These are phyloP conservation scores for Barnettozyma sucrosica DNA, from an alignment of 805 yeast genomes.

Conservation along the genomic window DNA sequence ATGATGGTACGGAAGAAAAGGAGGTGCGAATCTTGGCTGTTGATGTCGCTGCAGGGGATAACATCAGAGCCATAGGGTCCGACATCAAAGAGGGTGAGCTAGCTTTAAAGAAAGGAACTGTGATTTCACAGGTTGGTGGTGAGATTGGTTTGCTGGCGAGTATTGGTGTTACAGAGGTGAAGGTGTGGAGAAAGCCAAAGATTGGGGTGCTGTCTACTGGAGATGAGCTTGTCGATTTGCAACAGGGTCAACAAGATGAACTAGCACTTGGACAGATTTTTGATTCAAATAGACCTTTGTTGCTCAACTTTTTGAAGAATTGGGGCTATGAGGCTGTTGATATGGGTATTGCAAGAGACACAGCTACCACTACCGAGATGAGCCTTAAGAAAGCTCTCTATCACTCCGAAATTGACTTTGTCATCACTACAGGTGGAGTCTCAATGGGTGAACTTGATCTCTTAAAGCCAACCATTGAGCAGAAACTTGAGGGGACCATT, in stretches of 20 bases:
- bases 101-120: slow-evolving; percentile 32
- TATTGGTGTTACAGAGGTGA: slow-evolving; percentile 35
- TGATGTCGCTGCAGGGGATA: slow-evolving; percentile 36
- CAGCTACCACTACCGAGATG: slow-evolving; percentile 23
- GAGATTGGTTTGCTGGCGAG: slow-evolving; percentile 45
- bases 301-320: slow-evolving; percentile 31
- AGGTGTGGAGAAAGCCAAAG: slow-evolving; percentile 36
- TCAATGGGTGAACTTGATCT: slow-evolving; percentile 55
- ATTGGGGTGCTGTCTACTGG: slow-evolving; percentile 49
- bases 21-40: slow-evolving; percentile 35
- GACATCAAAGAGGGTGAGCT: slow-evolving; percentile 37
- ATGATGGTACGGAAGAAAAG: slow-evolving; percentile 38
- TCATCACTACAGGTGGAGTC: slow-evolving; percentile 52
- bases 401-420: slow-evolving; percentile 30
- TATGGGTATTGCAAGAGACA: slow-evolving; percentile 46
- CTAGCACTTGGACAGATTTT: slow-evolving; percentile 38
- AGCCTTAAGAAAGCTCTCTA: slow-evolving; percentile 23
- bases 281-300: slow-evolving; percentile 46
- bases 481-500: slow-evolving; percentile 35
- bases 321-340: slow-evolving; percentile 38
- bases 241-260: slow-evolving; percentile 2
- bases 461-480: slow-evolving; percentile 43
- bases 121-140: slow-evolving; percentile 39
- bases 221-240: slow-evolving; percentile 39
- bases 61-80: slow-evolving; percentile 42